These are phyloP conservation scores for Rhodotorula babjevae DNA, from an alignment of 768 basidiomycete species.

Conservation along the genomic window DNA sequence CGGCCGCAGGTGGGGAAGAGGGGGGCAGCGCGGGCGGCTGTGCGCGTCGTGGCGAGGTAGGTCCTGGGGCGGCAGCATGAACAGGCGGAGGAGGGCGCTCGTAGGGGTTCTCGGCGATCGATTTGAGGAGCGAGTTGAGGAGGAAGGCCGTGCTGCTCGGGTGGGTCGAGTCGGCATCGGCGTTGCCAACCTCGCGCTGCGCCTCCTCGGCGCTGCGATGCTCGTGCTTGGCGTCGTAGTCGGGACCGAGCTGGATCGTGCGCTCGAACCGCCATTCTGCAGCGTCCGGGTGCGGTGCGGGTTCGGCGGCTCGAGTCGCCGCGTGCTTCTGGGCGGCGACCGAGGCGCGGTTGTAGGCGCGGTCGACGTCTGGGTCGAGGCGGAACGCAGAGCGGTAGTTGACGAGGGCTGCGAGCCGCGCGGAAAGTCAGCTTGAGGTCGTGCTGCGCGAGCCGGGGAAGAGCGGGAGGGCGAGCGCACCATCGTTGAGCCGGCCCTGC, in stretches of 20 bases:
- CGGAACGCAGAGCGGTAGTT: slow-evolving; percentile 37
- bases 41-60: background rate
- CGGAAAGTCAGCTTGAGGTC: background rate
- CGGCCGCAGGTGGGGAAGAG: background rate
- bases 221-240: slow-evolving; percentile 38
- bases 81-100: slow-evolving; percentile 16
- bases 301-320: background rate
- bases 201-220: slow-evolving; percentile 29
- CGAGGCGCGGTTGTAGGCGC: slow-evolving; percentile 31
- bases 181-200: slow-evolving; percentile 28
- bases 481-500: slow-evolving; percentile 39
- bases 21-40: background rate
- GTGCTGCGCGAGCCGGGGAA: background rate
- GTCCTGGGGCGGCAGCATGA: background rate
- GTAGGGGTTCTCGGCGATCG: slow-evolving; percentile 38
- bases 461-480: slow-evolving; percentile 3
- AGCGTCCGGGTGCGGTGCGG: background rate
- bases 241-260: slow-evolving; percentile 38
- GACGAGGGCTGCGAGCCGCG: slow-evolving; percentile 10
- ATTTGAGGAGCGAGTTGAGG: slow-evolving; percentile 24
- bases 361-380: slow-evolving; percentile 40
- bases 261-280: slow-evolving; percentile 36
- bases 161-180: slow-evolving; percentile 22
- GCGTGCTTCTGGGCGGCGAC: slow-evolving; percentile 12
- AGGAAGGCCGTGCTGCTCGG: slow-evolving; percentile 28